Evolutionary conservation across 1,284 basidiomycete species (phyloP).

Genomic region (Termitomyces sp.): DNA sequence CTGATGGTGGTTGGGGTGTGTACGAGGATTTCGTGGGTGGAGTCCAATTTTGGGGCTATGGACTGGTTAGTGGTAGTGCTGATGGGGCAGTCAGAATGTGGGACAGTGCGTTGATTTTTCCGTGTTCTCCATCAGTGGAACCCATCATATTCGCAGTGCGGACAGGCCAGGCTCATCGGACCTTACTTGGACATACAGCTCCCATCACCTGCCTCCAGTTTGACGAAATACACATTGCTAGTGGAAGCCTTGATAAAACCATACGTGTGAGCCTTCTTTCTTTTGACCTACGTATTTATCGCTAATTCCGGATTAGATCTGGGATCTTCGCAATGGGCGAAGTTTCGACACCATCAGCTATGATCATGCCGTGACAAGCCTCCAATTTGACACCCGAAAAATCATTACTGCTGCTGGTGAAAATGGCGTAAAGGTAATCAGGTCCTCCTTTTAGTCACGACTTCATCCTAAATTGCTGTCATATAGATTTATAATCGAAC

Average conservation of each 20-base stretch:
- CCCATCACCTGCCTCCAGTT: conserved; percentile 96
- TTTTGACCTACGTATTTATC: not conserved
- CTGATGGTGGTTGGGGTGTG: conserved; percentile 91
- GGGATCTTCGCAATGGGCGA: conserved; percentile 92
- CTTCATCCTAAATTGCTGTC: not conserved
- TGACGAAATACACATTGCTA: conserved; percentile 91
- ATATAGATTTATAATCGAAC: conserved; percentile 91
- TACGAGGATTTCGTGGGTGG: conserved; percentile 98
- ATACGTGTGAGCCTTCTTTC: conserved; percentile 58
- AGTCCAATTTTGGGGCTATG: conserved; percentile 98
- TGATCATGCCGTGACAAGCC: conserved; percentile 84
- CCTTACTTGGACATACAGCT: conserved; percentile 88
- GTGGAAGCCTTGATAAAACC: conserved; percentile 92
- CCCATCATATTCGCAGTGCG: conserved; percentile 61
- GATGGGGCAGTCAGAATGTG: conserved; percentile 98
- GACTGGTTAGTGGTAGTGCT: conserved; percentile 92
- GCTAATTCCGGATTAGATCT: conserved; percentile 55
- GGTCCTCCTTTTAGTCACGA: not conserved
- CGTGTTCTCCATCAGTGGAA: not conserved
- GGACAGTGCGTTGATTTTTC: conserved; percentile 74
- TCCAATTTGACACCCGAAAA: conserved; percentile 96
- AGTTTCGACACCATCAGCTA: conserved; percentile 88
- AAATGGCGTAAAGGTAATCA: conserved; percentile 81
- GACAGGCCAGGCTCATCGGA: conserved; percentile 95
- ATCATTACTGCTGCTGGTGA: conserved; percentile 92